These are phyloP conservation scores for Talinum fruticosum DNA, from an alignment of 148 eudicot genomes.

Conservation along the genomic window DNA sequence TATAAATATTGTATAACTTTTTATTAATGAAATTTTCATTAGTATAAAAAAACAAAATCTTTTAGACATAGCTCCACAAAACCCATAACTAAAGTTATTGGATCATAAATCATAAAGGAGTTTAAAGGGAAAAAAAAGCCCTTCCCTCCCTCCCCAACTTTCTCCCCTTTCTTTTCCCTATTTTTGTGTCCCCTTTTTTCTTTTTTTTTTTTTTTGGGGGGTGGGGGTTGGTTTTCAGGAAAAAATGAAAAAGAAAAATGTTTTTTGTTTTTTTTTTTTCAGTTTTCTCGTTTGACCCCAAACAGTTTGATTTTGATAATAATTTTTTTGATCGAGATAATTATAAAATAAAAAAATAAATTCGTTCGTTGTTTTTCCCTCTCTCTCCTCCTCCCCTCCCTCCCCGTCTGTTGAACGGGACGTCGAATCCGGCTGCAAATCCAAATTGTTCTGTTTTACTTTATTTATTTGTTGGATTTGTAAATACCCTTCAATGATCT, in stretches of 20 bases:
- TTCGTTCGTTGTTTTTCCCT: constrained; percentile 6
- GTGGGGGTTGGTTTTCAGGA: not conserved
- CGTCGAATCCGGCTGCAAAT: constrained; percentile 2
- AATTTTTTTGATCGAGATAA: too few relatives aligned
- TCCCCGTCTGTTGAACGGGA: not conserved
- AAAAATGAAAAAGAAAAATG: too few relatives aligned
- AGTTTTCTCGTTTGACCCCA: constrained; percentile 13
- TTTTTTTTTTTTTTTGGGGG: not conserved
- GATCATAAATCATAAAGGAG: too few relatives aligned
- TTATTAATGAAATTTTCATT: too few relatives aligned
- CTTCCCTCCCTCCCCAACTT: too few relatives aligned
- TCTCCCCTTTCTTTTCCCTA: too few relatives aligned
- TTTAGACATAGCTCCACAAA: too few relatives aligned
- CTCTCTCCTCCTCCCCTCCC: not conserved
- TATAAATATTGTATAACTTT: too few relatives aligned
- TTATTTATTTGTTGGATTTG: not conserved
- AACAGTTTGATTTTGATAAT: not conserved
- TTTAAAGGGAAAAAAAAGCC: too few relatives aligned
- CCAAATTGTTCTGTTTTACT: not conserved
- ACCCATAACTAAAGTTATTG: too few relatives aligned
- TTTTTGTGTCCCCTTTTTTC: too few relatives aligned
- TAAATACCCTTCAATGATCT: constrained; percentile 16
- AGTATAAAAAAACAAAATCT: too few relatives aligned
- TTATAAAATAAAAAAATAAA: not conserved
- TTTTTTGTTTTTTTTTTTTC: not conserved